Evolutionary conservation across 2,329 filamentous ascomycete species (phyloP).

Genomic region (Fusarium nurragi): DNA sequence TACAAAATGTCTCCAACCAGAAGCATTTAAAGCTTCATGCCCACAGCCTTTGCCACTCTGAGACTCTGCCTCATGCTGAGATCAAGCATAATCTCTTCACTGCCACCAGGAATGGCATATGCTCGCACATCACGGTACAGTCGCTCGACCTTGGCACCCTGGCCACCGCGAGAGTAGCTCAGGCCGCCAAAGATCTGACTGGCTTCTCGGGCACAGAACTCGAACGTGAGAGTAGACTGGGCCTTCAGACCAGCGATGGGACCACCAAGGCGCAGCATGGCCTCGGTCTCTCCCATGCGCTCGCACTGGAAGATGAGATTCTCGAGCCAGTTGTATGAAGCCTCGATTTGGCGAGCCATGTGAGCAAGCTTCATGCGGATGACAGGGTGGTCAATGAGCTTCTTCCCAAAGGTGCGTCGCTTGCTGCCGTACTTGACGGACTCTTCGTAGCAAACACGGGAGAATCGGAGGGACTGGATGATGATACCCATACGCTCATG

Average conservation of each 20-base stretch:
- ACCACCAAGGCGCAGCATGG: conserved; percentile 94
- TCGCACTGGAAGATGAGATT: conserved; percentile 93
- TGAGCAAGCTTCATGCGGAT: conserved; percentile 98
- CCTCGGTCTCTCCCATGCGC: conserved; percentile 92
- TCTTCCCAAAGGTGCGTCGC: conserved; percentile 95
- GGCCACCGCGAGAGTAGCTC: conserved; percentile 90
- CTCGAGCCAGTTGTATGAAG: conserved; percentile 96
- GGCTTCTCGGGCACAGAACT: conserved; percentile 96
- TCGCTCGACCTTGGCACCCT: conserved; percentile 94
- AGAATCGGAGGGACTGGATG: conserved; percentile 96
- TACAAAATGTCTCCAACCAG: conserved; percentile 16
- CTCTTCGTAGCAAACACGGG: conserved; percentile 96
- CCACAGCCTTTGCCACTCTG: conserved; percentile 87
- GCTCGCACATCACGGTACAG: conserved; percentile 95
- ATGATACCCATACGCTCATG: conserved; percentile 99
- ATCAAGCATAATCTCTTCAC: conserved; percentile 99
- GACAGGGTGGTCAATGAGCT: conserved; percentile 94
- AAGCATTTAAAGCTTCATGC: conserved; percentile 85
- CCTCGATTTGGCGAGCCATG: conserved; percentile 98
- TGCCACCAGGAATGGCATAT: conserved; percentile 95
- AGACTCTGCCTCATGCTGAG: conserved; percentile 91
- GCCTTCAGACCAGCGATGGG: conserved; percentile 95
- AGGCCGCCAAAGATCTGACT: conserved; percentile 97
- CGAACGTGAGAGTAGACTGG: conserved; percentile 91
- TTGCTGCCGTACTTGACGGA: conserved; percentile 97